Evolutionary conservation across 1,139 yeast genomes (phyloP), one percentile per base, ranked within the genome.

Genomic region (Yamadazyma dushanensis): DNA sequence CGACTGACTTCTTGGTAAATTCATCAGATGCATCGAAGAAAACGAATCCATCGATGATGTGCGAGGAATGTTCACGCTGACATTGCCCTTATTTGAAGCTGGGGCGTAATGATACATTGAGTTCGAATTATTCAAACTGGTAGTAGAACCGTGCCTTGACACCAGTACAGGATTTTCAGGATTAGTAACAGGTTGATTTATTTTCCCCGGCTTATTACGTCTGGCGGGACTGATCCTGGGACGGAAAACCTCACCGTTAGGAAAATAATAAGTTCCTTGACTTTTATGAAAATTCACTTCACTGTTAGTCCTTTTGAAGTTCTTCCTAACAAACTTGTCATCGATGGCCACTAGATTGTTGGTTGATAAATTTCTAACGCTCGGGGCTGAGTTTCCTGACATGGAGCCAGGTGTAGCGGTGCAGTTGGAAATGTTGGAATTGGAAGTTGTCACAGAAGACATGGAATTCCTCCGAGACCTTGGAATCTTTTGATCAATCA

Each of bases 201-300:
- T 41, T 40, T 62, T 61, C 11, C 47, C 49, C 5, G 77, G 77
- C 38, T 70, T 56, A 32, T 63, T 51, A 36, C 77, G 57, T 29
- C 44, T 41, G 9, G 61, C 43, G 1, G 75, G 72, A 11, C 64
- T 56, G 30, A 53, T 51, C 29, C 79, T 50, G 1, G 80, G 80
- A 22, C 74, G 56, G 49, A 75, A 76, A 4, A 74, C 64, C 48
- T 75, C 81, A 33, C 81, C 81, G 49, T 76, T 75, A 9, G 80
- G 80, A 47, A 75, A 76, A 43, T 61, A 66, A 47, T 66, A 73
- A 34, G 62, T 53, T 4, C 73, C 73, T 30, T 45, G 48, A 24
- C 31, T 36, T 15, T 47, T 47, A 29, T 41, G 48, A 29, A 37
- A 41, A 11, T 37, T 39, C 28, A 37, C 48, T 41, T 37, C 43